phyloP scores from a whole-genome alignment of 371 early-diverging fungal species.

The Zancudomyces culisetae region DNA sequence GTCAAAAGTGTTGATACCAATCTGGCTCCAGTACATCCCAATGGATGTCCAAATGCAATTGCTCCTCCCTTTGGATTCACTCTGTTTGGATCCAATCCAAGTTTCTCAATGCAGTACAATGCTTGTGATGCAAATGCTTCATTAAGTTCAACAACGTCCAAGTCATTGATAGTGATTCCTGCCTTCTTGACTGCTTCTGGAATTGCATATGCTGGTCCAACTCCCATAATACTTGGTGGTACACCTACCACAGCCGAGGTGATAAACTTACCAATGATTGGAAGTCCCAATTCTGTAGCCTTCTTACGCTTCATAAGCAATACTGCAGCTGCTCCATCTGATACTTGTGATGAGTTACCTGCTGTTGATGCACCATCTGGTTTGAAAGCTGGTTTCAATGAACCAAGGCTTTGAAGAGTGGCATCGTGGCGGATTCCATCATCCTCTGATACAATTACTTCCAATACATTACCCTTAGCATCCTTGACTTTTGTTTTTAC shows the following conservation, averaged over 20 bases:
- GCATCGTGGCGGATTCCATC: conserved; percentile 83
- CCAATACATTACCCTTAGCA: conserved; percentile 46
- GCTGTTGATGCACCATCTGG: conserved; percentile 81
- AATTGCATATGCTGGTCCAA: conserved; percentile 89
- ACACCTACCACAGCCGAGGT: conserved; percentile 83
- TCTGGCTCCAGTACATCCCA: conserved; percentile 89
- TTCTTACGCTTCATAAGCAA: conserved; percentile 84
- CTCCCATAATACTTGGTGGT: conserved; percentile 88
- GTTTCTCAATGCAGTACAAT: conserved; percentile 74
- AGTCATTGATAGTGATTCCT: conserved; percentile 54
- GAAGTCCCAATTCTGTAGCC: conserved; percentile 71
- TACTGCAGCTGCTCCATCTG: conserved; percentile 96
- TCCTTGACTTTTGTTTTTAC: conserved; percentile 55
- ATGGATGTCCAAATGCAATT: conserved; percentile 87
- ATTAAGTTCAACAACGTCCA: conserved; percentile 76
- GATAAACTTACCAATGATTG: conserved; percentile 75
- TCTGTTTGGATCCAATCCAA: conserved; percentile 63
- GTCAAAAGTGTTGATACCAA: conserved; percentile 88
- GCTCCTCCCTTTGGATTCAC: conserved; percentile 98
- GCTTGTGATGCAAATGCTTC: conserved; percentile 98
- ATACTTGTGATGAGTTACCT: conserved; percentile 95
- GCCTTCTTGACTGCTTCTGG: conserved; percentile 73
- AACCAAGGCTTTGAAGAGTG: conserved; percentile 57
- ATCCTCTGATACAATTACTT: conserved; percentile 49
- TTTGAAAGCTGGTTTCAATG: conserved; percentile 82